A percentile compares a stretch with the other conserved stretches of the same genome.
Conservation (phyloP, 805 yeast species). For the Myxozyma nipponensis region DNA sequence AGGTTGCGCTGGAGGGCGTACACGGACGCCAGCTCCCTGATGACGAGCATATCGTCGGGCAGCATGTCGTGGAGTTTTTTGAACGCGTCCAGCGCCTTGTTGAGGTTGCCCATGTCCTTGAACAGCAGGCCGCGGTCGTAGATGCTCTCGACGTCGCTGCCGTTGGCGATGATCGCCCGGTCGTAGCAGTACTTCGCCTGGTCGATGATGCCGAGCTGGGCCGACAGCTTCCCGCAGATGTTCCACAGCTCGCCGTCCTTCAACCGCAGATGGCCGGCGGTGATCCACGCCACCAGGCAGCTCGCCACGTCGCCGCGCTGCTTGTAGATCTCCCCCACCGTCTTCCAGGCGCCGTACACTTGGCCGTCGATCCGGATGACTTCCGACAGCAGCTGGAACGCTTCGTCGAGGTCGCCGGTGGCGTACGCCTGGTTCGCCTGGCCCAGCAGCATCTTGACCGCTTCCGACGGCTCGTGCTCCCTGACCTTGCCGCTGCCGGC, state of each 20-base stretch:
- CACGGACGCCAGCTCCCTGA: constrained; percentile 56
- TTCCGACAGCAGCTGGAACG: constrained; percentile 38
- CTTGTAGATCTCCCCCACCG: constrained; percentile 78
- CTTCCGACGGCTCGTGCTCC: constrained; percentile 46
- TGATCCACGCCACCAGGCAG: constrained; percentile 74
- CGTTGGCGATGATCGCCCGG: constrained; percentile 52
- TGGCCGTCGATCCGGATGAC: constrained; percentile 75
- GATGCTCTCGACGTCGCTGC: constrained; percentile 52
- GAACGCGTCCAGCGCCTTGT: constrained; percentile 67
- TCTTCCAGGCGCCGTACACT: constrained; percentile 79
- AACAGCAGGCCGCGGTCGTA: constrained; percentile 65
- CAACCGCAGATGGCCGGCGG: constrained; percentile 74
- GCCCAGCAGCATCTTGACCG: constrained; percentile 60
- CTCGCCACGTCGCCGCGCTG: constrained; percentile 63
- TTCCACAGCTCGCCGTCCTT: constrained; percentile 78
- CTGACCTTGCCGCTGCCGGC: constrained; percentile 7
- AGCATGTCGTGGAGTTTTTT: constrained; percentile 52
- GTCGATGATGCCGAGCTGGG: constrained; percentile 49
- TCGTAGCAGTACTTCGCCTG: constrained; percentile 79
- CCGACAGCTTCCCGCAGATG: constrained; percentile 50
- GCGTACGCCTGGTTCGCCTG: constrained; percentile 81
- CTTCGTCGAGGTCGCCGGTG: constrained; percentile 46
- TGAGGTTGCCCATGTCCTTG: constrained; percentile 59
- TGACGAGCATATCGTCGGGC: constrained; percentile 58
- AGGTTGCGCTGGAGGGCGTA: constrained; percentile 33